phyloP scores from a whole-genome alignment of 805 yeast genomes.

The Saccharomycopsis synnaedendra region DNA sequence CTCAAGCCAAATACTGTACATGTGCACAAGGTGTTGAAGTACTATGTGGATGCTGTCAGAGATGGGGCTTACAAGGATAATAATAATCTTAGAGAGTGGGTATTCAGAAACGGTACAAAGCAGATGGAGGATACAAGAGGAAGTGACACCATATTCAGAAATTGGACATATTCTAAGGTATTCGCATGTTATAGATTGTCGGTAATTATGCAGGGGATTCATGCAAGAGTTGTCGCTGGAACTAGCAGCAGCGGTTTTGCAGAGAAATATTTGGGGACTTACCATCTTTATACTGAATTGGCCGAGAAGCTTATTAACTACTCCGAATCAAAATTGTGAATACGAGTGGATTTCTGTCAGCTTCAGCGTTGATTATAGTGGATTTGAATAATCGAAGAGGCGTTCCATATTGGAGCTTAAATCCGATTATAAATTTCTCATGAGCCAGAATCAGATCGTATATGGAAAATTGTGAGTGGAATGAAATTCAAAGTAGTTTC shows the following conservation, averaged over 20 bases:
- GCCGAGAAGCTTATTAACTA: slow-evolving; percentile 2
- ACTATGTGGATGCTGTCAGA: slow-evolving; percentile 14
- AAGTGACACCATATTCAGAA: slow-evolving; percentile 1
- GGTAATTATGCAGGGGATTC: slow-evolving; percentile 50
- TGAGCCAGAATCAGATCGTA: too few relatives aligned
- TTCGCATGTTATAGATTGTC: slow-evolving; percentile 44
- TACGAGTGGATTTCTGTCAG: background rate
- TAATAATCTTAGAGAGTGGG: slow-evolving; percentile 7
- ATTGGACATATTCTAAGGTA: slow-evolving; percentile 42
- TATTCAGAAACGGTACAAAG: slow-evolving; percentile 18
- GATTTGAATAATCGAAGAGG: too few relatives aligned
- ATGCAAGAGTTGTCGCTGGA: slow-evolving; percentile 9
- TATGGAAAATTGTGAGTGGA: too few relatives aligned
- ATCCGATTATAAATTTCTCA: too few relatives aligned
- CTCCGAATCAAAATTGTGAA: background rate
- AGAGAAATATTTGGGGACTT: background rate
- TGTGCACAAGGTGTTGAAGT: slow-evolving; percentile 16
- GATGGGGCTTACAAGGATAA: slow-evolving; percentile 20
- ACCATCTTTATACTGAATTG: slow-evolving; percentile 1
- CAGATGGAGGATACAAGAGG: background rate
- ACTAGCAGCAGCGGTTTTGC: slow-evolving; percentile 7
- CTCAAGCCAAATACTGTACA: slow-evolving; percentile 14
- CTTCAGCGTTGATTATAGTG: too few relatives aligned
- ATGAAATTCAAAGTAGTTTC: too few relatives aligned
- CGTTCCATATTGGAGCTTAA: too few relatives aligned